Percentiles rank a stretch among this genome's conserved stretches.
Evolutionary conservation across 164 flowering plant genomes (phyloP).

Genomic region (Macadamia tetraphylla): DNA sequence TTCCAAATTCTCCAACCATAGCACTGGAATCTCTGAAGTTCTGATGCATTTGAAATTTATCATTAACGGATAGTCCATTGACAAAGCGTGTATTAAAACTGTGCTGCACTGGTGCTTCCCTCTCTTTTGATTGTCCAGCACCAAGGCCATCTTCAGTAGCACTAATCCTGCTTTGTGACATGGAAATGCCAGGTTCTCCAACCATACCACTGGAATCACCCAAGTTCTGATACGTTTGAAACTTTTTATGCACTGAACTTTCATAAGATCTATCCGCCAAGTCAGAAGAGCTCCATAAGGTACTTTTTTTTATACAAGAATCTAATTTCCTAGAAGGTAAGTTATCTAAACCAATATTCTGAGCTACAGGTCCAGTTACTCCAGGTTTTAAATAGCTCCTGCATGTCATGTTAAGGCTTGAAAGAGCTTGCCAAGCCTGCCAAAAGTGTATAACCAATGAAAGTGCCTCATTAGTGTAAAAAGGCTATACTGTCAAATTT

Average conservation of each 20-base stretch:
- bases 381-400: constrained; percentile 70
- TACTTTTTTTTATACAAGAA: constrained; percentile 18
- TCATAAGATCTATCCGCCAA: constrained; percentile 8
- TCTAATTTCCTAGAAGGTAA: constrained; percentile 5
- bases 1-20: background rate
- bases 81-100: too few species aligned
- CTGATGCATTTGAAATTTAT: constrained; percentile 8
- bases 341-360: constrained; percentile 16
- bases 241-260: constrained; percentile 9
- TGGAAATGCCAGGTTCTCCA: constrained; percentile 19
- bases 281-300: constrained; percentile 27
- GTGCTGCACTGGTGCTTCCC: background rate
- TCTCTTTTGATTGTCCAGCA: constrained; percentile 15
- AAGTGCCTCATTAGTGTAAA: background rate
- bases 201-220: constrained; percentile 14
- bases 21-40: too few species aligned
- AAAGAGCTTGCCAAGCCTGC: constrained; percentile 86
- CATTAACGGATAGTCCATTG: background rate
- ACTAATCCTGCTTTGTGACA: constrained; percentile 10
- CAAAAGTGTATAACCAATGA: constrained; percentile 10
- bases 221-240: constrained; percentile 19
- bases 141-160: constrained; percentile 19
- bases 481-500: background rate
- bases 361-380: constrained; percentile 39
- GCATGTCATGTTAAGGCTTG: constrained; percentile 43